Conservation (phyloP, 2,329 filamentous ascomycete species). For the Sporothrix sp. region DNA sequence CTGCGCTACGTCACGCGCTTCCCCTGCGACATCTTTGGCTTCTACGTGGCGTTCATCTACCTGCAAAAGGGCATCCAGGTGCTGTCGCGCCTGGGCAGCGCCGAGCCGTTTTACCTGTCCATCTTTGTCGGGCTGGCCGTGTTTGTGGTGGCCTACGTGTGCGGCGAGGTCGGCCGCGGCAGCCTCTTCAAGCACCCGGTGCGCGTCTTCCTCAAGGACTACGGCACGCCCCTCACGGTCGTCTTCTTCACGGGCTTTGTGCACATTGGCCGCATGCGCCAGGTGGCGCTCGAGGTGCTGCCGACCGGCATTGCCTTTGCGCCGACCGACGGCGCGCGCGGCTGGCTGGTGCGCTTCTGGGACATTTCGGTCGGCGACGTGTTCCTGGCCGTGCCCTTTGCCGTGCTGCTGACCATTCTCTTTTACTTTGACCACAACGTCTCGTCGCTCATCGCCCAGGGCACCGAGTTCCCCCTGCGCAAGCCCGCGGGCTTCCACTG, state of each 20-base stretch:
- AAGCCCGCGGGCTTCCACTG: conserved; percentile 81
- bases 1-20: conserved; percentile 86
- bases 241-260: conserved; percentile 88
- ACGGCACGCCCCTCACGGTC: conserved; percentile 72
- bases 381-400: conserved; percentile 82
- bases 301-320: conserved; percentile 70
- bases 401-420: conserved; percentile 68
- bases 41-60: conserved; percentile 89
- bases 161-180: conserved; percentile 60
- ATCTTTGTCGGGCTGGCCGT: conserved; percentile 68
- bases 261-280: conserved; percentile 72
- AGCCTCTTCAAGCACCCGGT: conserved; percentile 65
- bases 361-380: conserved; percentile 61
- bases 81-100: conserved; percentile 60
- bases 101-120: conserved; percentile 65
- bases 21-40: conserved; percentile 87
- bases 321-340: conserved; percentile 58
- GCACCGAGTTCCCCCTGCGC: conserved; percentile 68
- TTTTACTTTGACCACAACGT: conserved; percentile 92
- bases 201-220: conserved; percentile 79
- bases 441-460: conserved; percentile 72
- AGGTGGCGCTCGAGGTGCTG: conserved; percentile 57
- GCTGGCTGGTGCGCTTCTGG: conserved; percentile 78
- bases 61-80: conserved; percentile 86
- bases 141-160: conserved; percentile 65